Base-by-base conservation (phyloP, 179 eudicot species). In the Pouteria campechiana region DNA sequence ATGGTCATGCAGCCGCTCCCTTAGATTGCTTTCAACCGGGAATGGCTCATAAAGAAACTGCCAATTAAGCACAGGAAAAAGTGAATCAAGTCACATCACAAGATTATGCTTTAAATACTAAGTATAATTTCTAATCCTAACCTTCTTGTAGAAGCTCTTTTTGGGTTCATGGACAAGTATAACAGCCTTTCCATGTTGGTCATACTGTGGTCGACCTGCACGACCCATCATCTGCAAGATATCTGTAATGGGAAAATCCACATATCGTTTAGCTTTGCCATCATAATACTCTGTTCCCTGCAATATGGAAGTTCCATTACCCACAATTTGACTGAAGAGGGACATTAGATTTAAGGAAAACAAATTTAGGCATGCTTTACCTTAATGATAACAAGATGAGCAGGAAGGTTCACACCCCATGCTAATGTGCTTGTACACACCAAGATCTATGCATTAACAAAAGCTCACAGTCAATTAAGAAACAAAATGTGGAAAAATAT, bases 341-440 rank as follows among this genome's bases (percentile, higher is more conserved):
- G 35, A 32, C 23, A 5, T 37, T 17, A 21, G 28, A 31, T n/a
- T 10, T 2, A 32, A 21, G 32, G 44, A 48, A 17, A 45, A 13
- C 8, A 52, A 7, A 39, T 38, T 25, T 27, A 46, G 51, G 33
- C 25, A 54, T 16, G 19, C 40, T 75, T 65, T 44, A 88, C 96
- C 94, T 90, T 90, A 65, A 90, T 82, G 43, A 90, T 75, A 58
- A 90, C 98, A 64, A 90, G 60, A 79, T 90, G 98, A 24, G 96
- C 98, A 20, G 98, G 98, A 77, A 90, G 98, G 60, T 90, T 90
- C 42, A 90, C 98, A 52, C 98, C 98, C 98, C 98, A 90, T 48
- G 98, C 98, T 71, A 90, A 75, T 27, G 98, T 90, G 68, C 98
- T 90, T 18, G 98, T 90, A 62, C 96, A 90, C 60, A 90, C 98